Conservation (phyloP, 2,329 filamentous ascomycete species). For the Aspergillus ustus region DNA sequence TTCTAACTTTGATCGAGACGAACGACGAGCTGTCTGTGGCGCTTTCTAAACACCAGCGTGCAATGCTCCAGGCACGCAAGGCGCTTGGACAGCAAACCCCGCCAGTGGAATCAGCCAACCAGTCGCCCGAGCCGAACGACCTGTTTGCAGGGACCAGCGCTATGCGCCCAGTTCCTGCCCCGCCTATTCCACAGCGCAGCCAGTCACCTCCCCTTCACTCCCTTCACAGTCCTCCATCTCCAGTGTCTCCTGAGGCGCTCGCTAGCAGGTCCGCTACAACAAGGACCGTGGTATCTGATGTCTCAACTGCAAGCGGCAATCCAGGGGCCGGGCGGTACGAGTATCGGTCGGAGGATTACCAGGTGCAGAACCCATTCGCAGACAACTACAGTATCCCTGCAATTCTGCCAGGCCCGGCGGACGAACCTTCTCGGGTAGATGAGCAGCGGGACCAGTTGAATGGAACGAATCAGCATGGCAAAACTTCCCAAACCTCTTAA, state of each 20-base stretch:
- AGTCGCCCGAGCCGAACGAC: slow-evolving; percentile 25
- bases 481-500: slow-evolving; percentile 5
- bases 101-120: slow-evolving; percentile 19
- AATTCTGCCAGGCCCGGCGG: slow-evolving; percentile 20
- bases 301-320: slow-evolving; percentile 13
- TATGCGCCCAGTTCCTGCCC: slow-evolving; percentile 21
- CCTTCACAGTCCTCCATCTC: slow-evolving; percentile 9
- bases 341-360: slow-evolving; percentile 45
- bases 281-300: slow-evolving; percentile 9
- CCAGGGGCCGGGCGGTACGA: slow-evolving; percentile 32
- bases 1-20: slow-evolving; percentile 90
- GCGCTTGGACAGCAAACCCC: slow-evolving; percentile 22
- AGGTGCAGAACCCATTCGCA: slow-evolving; percentile 49
- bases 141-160: slow-evolving; percentile 24
- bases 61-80: slow-evolving; percentile 65
- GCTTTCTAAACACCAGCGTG: slow-evolving; percentile 81
- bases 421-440: slow-evolving; percentile 17
- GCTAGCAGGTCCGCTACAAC: slow-evolving; percentile 5
- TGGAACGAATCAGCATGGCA: slow-evolving; percentile 12
- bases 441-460: slow-evolving; percentile 18
- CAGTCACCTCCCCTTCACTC: slow-evolving; percentile 15
- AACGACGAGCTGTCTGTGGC: slow-evolving; percentile 88
- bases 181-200: slow-evolving; percentile 22
- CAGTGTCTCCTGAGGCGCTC: slow-evolving; percentile 20
- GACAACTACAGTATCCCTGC: slow-evolving; percentile 33